Conservation (phyloP, 352 stramenopile species). For the Phytophthora cactorum region DNA sequence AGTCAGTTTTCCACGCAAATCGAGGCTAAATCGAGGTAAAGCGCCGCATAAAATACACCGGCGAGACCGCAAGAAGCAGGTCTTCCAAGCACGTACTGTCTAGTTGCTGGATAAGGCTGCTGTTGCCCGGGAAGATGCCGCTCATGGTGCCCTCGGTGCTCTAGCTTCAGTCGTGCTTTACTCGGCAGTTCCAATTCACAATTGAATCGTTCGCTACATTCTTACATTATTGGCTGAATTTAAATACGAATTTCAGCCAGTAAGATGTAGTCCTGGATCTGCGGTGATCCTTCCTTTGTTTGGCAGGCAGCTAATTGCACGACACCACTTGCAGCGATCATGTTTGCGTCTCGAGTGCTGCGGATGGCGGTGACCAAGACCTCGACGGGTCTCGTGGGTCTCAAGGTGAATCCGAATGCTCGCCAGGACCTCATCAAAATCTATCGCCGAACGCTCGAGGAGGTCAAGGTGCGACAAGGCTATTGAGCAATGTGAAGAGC, state of each 20-base stretch:
- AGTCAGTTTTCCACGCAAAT: constrained; percentile 12
- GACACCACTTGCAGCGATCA: constrained; percentile 37
- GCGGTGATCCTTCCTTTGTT: constrained; percentile 32
- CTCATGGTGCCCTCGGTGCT: constrained; percentile 53
- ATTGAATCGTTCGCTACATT: constrained; percentile 19
- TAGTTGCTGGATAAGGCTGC: constrained; percentile 85
- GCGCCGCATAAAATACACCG: constrained; percentile 5
- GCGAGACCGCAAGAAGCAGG: background rate
- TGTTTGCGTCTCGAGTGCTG: constrained; percentile 86
- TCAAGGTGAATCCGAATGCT: constrained; percentile 85
- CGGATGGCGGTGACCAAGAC: constrained; percentile 89
- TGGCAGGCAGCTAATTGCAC: constrained; percentile 29
- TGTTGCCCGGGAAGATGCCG: constrained; percentile 79
- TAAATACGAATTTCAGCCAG: constrained; percentile 24
- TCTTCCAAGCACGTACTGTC: constrained; percentile 61
- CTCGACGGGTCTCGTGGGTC: constrained; percentile 84
- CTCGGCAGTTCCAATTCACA: constrained; percentile 14
- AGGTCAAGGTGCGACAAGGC: constrained; percentile 62
- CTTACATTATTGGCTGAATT: constrained; percentile 19
- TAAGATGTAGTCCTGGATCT: constrained; percentile 24
- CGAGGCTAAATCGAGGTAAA: background rate
- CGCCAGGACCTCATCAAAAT: constrained; percentile 86
- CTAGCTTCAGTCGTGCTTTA: background rate
- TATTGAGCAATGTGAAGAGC: constrained; percentile 1
- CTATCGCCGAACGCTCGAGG: constrained; percentile 84